These are phyloP conservation scores for Phytophthora fragariaefolia DNA, from an alignment of 352 stramenopile genomes.

Conservation along the genomic window DNA sequence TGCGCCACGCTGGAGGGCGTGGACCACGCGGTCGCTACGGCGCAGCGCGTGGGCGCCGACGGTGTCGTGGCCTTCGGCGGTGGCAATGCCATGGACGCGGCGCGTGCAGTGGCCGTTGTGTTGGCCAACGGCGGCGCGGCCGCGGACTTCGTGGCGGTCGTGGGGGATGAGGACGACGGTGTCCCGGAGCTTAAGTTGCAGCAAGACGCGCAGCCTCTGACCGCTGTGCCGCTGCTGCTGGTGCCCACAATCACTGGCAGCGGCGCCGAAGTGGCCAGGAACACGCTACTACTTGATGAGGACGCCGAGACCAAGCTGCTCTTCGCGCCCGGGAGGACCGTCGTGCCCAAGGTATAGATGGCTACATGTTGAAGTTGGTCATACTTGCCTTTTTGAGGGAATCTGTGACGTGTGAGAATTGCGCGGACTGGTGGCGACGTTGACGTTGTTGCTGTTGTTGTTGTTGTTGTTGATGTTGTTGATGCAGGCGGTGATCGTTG, in stretches of 20 bases:
- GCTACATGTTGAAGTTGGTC: constrained; percentile 11
- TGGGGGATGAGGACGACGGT: constrained; percentile 20
- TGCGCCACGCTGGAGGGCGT: constrained; percentile 67
- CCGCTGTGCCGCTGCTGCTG: constrained; percentile 52
- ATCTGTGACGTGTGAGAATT: constrained; percentile 13
- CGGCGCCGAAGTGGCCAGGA: constrained; percentile 61
- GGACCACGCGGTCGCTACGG: constrained; percentile 59
- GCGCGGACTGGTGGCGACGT: background rate
- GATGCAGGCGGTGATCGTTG: constrained; percentile 64
- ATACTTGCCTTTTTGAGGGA: constrained; percentile 17
- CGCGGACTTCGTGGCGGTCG: constrained; percentile 33
- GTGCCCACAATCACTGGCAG: constrained; percentile 66
- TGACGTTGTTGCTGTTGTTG: constrained; percentile 5
- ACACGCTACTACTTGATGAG: constrained; percentile 68
- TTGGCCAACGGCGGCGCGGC: constrained; percentile 54
- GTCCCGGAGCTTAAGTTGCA: constrained; percentile 21
- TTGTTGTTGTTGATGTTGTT: constrained; percentile 5
- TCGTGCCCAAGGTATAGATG: constrained; percentile 48
- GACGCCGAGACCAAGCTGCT: constrained; percentile 64
- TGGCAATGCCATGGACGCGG: constrained; percentile 68
- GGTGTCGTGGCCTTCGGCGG: constrained; percentile 76
- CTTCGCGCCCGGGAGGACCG: constrained; percentile 43
- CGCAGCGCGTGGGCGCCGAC: constrained; percentile 67
- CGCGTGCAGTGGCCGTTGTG: constrained; percentile 59
- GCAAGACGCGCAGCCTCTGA: constrained; percentile 11